Base-by-base conservation (phyloP, 2,329 filamentous ascomycete genomes). In the Colletotrichum simmondsii region DNA sequence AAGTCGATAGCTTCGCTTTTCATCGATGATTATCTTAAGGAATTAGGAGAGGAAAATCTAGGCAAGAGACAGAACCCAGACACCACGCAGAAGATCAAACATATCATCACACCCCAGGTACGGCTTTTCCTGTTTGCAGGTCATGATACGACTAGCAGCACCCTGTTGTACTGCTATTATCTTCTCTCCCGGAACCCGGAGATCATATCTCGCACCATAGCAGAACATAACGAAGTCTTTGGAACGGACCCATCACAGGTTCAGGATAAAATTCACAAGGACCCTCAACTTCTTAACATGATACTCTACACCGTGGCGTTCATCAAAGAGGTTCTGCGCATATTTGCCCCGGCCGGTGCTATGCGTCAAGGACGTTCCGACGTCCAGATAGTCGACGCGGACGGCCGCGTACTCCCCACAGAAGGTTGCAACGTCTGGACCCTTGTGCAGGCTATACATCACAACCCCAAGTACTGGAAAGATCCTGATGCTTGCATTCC, bases 261-360 rank as follows among this genome's bases (percentile, higher is more conserved):
- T 0, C 83, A 82, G 35, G 75, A 78, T 2, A 77, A 81, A 32
- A 80, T 91, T 24, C 78, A 80, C 42, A 74, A 81, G 2, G 80
- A 87, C 30, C 84, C 87, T 0, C 77, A 82, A 30, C 80, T 87
- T 4, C 81, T 91, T 62, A 88, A 87, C 77, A 80, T 84, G 54
- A 81, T 91, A 28, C 82, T 84, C 0, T 90, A 88, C 77, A 88
- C 87, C 3, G 80, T 79, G 5, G 88, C 88, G 35, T 84, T 89
- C 26, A 84, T 90, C 72, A 88, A 89, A 75, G 89, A 91, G 79
- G 81, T 85, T 0, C 79, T 91, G 22, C 84, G 89, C 6, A 78
- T 91, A 35, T 88, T 86, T 74, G 87, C 88, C 5, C 84, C 88
- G 1, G 87, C 86, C 0, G 84, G 81, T 53, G 84, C 84, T 1